Evolutionary conservation across 1,139 yeast genomes (phyloP).

Genomic region (Arxiozyma slooffiae): DNA sequence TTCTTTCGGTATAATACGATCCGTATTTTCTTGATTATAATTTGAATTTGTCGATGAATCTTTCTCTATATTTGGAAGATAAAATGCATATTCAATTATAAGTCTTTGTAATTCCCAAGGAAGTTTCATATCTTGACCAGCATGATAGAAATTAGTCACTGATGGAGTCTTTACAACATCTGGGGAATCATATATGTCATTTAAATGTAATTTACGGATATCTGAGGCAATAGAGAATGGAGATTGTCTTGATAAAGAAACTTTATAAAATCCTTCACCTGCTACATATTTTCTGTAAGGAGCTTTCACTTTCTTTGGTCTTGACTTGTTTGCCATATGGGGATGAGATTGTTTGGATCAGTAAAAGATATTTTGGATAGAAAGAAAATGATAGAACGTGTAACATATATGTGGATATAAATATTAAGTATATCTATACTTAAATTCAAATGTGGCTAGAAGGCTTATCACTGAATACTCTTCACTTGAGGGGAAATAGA

Average conservation of each 20-base stretch:
- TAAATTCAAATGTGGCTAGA: neutral
- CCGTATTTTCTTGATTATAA: slow-evolving; percentile 13
- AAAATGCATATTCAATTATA: slow-evolving; percentile 31
- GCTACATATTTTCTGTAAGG: slow-evolving; percentile 73
- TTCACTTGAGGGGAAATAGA: neutral
- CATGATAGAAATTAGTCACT: neutral
- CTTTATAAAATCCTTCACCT: slow-evolving; percentile 36
- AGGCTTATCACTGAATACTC: neutral
- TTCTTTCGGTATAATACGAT: slow-evolving; percentile 36
- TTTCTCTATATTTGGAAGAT: neutral
- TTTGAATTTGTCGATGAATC: slow-evolving; percentile 18
- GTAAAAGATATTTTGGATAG: neutral
- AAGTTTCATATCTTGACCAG: slow-evolving; percentile 15
- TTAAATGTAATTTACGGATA: neutral
- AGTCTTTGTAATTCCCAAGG: slow-evolving; percentile 47
- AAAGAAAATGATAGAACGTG: neutral
- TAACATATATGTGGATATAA: neutral
- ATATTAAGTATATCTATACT: neutral
- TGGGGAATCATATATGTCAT: neutral
- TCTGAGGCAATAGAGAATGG: neutral
- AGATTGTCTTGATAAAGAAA: slow-evolving; percentile 6
- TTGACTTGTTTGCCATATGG: slow-evolving; percentile 68
- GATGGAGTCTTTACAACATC: neutral
- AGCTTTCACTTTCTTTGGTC: slow-evolving; percentile 72
- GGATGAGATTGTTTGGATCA: neutral